A percentile compares a stretch with the other conserved stretches of the same genome.
Conservation (phyloP, 2,329 filamentous ascomycete species). For the Neonectria faginata region DNA sequence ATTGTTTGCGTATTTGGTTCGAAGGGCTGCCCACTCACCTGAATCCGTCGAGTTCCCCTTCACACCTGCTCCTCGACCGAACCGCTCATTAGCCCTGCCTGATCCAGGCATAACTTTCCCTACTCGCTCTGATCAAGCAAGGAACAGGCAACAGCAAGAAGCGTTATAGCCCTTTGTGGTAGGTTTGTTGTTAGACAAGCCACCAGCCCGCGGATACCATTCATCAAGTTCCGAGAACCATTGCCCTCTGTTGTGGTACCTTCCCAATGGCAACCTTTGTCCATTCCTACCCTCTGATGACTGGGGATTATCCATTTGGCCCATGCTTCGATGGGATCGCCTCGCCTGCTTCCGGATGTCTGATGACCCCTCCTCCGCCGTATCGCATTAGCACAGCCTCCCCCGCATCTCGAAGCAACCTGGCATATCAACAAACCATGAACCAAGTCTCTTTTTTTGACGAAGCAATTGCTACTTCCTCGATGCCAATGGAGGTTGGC, state of each 20-base stretch:
- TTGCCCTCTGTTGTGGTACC: not conserved
- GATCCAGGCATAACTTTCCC: constrained; percentile 13
- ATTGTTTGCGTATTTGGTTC: constrained; percentile 18
- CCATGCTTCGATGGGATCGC: constrained; percentile 17
- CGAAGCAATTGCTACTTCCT: constrained; percentile 41
- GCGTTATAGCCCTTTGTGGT: not conserved
- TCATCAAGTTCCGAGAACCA: not conserved
- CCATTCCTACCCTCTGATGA: not conserved
- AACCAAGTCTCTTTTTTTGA: constrained; percentile 44
- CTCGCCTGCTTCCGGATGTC: constrained; percentile 28
- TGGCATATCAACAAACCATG: constrained; percentile 34
- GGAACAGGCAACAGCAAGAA: not conserved
- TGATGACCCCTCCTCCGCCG: constrained; percentile 38
- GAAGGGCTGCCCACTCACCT: constrained; percentile 10
- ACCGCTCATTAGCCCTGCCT: constrained; percentile 11
- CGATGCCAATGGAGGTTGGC: constrained; percentile 35
- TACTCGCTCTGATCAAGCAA: constrained; percentile 9
- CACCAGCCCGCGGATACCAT: not conserved
- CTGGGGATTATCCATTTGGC: constrained; percentile 17
- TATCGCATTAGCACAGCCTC: constrained; percentile 40
- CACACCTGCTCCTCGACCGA: constrained; percentile 16
- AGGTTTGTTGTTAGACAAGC: not conserved
- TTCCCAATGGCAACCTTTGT: constrained; percentile 26
- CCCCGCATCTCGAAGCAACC: constrained; percentile 33
- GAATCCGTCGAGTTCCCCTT: constrained; percentile 12